phyloP scores from a whole-genome alignment of 2,329 filamentous ascomycete species.

The Xylariales sp. region DNA sequence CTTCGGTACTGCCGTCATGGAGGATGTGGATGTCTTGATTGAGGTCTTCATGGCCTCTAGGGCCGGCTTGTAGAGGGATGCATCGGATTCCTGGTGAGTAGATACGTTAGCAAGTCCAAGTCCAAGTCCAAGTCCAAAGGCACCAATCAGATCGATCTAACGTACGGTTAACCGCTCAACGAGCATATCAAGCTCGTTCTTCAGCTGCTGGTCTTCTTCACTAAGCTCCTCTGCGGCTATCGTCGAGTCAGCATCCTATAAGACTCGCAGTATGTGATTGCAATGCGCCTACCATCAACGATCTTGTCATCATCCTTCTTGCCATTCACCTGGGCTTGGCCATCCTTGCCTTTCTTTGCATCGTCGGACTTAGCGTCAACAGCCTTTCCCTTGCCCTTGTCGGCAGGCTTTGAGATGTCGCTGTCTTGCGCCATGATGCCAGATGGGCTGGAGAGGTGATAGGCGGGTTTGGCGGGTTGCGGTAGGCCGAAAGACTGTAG shows the following conservation, averaged over 20 bases:
- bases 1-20: constrained; percentile 98
- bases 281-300: constrained; percentile 32
- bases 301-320: constrained; percentile 71
- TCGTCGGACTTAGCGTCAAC: constrained; percentile 27
- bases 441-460: constrained; percentile 14
- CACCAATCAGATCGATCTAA: neutral
- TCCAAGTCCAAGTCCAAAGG: too few relatives aligned
- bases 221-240: constrained; percentile 76
- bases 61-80: constrained; percentile 82
- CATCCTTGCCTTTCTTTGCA: constrained; percentile 49
- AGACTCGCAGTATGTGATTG: constrained; percentile 9
- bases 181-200: constrained; percentile 96
- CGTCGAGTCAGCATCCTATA: constrained; percentile 30
- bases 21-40: constrained; percentile 98
- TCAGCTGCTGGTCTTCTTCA: constrained; percentile 97
- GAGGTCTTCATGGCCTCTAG: constrained; percentile 96
- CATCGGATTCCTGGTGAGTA: constrained; percentile 68
- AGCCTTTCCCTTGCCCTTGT: constrained; percentile 97
- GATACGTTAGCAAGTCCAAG: constrained; percentile 20
- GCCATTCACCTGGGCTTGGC: constrained; percentile 66
- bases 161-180: constrained; percentile 86
- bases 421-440: constrained; percentile 86
- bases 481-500: neutral
- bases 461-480: neutral
- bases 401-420: constrained; percentile 75